Evolutionary conservation across 2,329 filamentous ascomycete genomes (phyloP), one percentile per base, ranked within the genome.

Genomic region (Penicillium oxalicum): DNA sequence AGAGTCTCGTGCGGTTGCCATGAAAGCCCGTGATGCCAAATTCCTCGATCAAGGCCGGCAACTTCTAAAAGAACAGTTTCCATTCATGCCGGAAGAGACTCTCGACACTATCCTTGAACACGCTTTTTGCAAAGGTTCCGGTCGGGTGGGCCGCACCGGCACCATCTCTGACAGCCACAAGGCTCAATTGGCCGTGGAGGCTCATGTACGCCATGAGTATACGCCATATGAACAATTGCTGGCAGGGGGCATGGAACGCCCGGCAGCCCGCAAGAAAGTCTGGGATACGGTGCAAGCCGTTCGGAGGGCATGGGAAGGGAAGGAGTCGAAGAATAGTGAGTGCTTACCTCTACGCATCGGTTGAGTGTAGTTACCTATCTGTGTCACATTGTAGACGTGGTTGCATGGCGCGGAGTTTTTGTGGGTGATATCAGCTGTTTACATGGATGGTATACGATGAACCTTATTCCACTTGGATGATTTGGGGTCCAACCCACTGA

Each of bases 201-300:
- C 72, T 28, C 68, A 74, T 59, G 69, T 74, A 46, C 60, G 72
- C 25, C 71, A 74, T 54, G 60, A 55, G 4, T 67, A 70, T 52
- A 74, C 70, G 1, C 56, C 61, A 0, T 74, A 74, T 43, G 71
- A 74, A 5, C 44, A 42, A 5, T 44, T 72, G 24, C 60, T 72
- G 1, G 46, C 55, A 4, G 36, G 47, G 0, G 67, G 66, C 0
- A 43, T 57, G 9, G 47, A 51, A 1, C 59, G 66, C 11, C 49
- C 54, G 5, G 44, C 60, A 12, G 70, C 69, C 5, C 59, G 69
- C n/a, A 52, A 61, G 37, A 49, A 40, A 5, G 66, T 71, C 8
- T 64, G 62, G 64, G 46, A 52, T 2, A 53, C 47, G 26, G 60
- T 71, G 0, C 54, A 61, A 29, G 47, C 53, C 0, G 57, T 71